Evolutionary conservation across 1,284 basidiomycete genomes (phyloP).

Genomic region (Trichosporon sp.): DNA sequence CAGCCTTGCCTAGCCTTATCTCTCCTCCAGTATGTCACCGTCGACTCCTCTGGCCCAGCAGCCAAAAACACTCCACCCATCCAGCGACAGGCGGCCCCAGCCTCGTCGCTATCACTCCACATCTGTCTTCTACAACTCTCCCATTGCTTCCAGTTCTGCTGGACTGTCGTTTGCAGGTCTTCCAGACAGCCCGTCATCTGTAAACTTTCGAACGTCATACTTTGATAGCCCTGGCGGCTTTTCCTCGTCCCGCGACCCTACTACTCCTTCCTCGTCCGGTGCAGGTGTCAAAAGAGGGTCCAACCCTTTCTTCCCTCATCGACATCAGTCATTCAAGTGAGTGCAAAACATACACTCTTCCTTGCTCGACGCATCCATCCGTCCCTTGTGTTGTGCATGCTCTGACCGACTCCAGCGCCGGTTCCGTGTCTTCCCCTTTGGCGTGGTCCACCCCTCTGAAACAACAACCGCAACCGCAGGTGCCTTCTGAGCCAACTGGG

Average conservation of each 20-base stretch:
- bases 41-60: not conserved
- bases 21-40: not conserved
- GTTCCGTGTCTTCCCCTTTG: not conserved
- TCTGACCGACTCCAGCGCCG: not conserved
- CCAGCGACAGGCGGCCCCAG: not conserved
- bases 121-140: not conserved
- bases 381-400: not conserved
- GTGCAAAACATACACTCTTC: not conserved
- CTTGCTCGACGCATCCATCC: not conserved
- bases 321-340: constrained; percentile 1
- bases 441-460: not conserved
- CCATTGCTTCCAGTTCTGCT: not conserved
- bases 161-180: not conserved
- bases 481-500: not conserved
- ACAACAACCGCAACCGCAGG: not conserved
- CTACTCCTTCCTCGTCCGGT: not conserved
- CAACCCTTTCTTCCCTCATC: not conserved
- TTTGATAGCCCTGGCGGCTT: constrained; percentile 1
- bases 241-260: not conserved
- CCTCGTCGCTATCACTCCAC: not conserved
- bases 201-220: not conserved
- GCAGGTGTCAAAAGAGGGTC: not conserved
- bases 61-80: not conserved
- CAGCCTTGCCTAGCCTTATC: not conserved
- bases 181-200: not conserved